phyloP scores from a whole-genome alignment of 176 grass and related monocot genomes.

The Rhipidocladum racemiflorum region DNA sequence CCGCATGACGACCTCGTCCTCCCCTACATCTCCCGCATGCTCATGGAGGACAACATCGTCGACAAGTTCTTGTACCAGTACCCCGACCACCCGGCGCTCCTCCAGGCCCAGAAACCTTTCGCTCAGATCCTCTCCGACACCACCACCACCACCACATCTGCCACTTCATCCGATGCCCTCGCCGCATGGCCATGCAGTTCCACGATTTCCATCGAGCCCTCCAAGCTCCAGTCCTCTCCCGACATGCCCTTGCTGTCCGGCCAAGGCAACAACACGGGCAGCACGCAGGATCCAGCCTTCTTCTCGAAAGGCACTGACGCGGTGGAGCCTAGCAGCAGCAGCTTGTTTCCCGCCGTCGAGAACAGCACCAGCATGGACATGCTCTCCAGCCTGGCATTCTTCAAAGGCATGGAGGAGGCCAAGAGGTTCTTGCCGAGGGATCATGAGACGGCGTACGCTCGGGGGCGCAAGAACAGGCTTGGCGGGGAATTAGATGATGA shows the following conservation, averaged over 20 bases:
- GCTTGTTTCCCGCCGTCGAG: neutral
- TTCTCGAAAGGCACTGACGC: neutral
- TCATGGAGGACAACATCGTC: slow-evolving; percentile 36
- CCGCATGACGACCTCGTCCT: neutral
- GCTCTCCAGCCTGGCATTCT: slow-evolving; percentile 9
- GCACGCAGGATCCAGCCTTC: neutral
- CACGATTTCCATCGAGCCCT: neutral
- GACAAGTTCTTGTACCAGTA: slow-evolving; percentile 23
- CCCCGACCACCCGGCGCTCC: slow-evolving; percentile 17
- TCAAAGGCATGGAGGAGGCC: slow-evolving; percentile 44
- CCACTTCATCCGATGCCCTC: too few species aligned
- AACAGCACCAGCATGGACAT: neutral
- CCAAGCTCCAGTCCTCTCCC: neutral
- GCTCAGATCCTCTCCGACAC: slow-evolving; percentile 17
- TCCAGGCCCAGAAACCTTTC: neutral
- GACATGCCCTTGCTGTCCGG: neutral
- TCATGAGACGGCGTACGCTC: neutral
- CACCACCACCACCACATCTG: neutral
- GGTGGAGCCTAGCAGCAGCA: neutral
- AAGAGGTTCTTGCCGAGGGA: slow-evolving; percentile 48
- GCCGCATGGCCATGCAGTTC: too few species aligned
- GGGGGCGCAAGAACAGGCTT: slow-evolving; percentile 36
- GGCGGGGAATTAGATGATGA: neutral
- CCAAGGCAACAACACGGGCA: neutral
- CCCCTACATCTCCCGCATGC: slow-evolving; percentile 8